phyloP scores from a whole-genome alignment of 2,329 filamentous ascomycete species.

The Beauveria medogensis region DNA sequence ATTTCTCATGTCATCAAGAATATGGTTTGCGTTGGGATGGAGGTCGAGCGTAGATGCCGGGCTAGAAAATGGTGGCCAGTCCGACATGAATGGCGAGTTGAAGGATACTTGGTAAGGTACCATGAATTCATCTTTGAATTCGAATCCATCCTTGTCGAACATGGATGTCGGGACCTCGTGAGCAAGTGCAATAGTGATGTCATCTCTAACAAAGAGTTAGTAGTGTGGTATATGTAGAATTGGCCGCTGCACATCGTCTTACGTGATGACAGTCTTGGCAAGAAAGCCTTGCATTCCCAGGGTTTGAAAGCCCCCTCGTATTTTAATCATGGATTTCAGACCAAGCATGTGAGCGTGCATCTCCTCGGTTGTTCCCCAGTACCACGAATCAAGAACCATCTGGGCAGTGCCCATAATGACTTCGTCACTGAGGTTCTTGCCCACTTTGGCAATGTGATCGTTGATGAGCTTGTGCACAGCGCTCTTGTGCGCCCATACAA shows the following conservation, averaged over 20 bases:
- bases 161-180: constrained; percentile 37
- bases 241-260: constrained; percentile 16
- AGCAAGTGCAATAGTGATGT: constrained; percentile 39
- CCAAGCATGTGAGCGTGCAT: constrained; percentile 39
- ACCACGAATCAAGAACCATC: constrained; percentile 45
- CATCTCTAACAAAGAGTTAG: constrained; percentile 28
- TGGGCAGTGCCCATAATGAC: constrained; percentile 41
- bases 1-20: constrained; percentile 44
- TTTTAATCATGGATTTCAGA: constrained; percentile 38
- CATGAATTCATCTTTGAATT: constrained; percentile 30
- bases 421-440: constrained; percentile 33
- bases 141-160: constrained; percentile 32
- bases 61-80: constrained; percentile 33
- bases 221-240: background rate
- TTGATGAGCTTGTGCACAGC: constrained; percentile 38
- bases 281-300: constrained; percentile 39
- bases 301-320: constrained; percentile 37
- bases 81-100: constrained; percentile 39
- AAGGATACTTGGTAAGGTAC: constrained; percentile 35
- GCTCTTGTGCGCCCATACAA: constrained; percentile 35
- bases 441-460: constrained; percentile 32
- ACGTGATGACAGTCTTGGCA: constrained; percentile 42
- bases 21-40: constrained; percentile 37
- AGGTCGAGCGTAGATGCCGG: constrained; percentile 34
- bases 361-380: constrained; percentile 40